Base-by-base conservation (phyloP, 2,329 filamentous ascomycete species). In the Ascochyta clinopodiicola region DNA sequence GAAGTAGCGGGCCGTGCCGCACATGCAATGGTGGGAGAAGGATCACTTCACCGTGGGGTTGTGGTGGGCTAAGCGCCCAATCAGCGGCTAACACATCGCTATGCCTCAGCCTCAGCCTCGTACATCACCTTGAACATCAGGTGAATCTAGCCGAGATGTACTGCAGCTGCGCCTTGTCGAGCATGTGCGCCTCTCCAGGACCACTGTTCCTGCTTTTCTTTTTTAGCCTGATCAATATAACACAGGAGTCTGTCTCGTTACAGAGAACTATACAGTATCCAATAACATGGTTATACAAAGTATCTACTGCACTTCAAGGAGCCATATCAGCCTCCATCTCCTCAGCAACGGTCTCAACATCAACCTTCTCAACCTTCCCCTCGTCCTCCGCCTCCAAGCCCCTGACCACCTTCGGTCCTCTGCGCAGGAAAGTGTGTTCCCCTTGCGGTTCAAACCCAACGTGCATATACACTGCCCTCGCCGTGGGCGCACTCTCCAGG, bases 401-500 rank as follows among this genome's bases (percentile, higher is more conserved):
- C 35, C 27, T 39, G 10, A 57, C 52, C 25, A 46, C 47, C 13
- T 22, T 55, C 4, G 40, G 52, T 1, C 45, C 52, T 8, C 45
- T 45, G 29, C 38, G 38, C 6, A 46, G 2, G 9, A 21, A 43
- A 2, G 47, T 47, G n/a, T 46, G 25, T 25, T 47, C 53, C 1
- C 47, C 47, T 17, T 27, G 25, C 47, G 62, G 63, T 2, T 68
- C 68, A 62, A 74, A 75, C 7, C 72, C 71, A 7, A 49, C 36
- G 48, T 68, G 64, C 62, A 68, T 56, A 52, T 74, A 75, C n/a
- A 74, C 63, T 1, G 54, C 57, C 39, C 63, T 62, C 8, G 64
- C 70, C 32, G 57, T 61, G 1, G 62, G 61, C 27, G 54, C 54
- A 42, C 55, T 62, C 65, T 74, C 70, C 29, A 75, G 13, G 65